Evolutionary conservation across 2,329 filamentous ascomycete genomes (phyloP).

Genomic region (Paecilomyces sp.): DNA sequence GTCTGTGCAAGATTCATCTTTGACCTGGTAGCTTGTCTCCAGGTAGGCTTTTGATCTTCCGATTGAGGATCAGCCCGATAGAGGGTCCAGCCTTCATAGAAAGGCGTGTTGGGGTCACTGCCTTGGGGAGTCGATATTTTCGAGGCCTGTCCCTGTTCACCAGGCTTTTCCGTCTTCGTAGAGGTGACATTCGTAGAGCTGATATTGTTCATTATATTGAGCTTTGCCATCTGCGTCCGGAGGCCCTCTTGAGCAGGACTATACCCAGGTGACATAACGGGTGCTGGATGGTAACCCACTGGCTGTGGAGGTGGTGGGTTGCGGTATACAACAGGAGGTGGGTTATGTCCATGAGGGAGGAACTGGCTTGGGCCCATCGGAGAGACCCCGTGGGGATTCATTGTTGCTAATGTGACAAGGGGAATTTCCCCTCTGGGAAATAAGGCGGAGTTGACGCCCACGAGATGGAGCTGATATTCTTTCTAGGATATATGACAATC

Average conservation of each 20-base stretch:
- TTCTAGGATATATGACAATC: background rate
- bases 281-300: constrained; percentile 4
- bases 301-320: constrained; percentile 1
- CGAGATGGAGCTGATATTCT: background rate
- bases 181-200: constrained; percentile 5
- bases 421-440: background rate
- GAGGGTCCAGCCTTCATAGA: constrained; percentile 30
- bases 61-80: constrained; percentile 20
- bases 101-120: constrained; percentile 6
- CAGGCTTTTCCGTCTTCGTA: background rate
- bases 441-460: background rate
- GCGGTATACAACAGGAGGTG: constrained; percentile 8
- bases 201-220: constrained; percentile 4
- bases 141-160: background rate
- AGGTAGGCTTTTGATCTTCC: constrained; percentile 21
- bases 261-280: background rate
- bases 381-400: constrained; percentile 13
- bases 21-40: constrained; percentile 21
- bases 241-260: background rate
- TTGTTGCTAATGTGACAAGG: constrained; percentile 8
- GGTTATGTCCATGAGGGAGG: constrained; percentile 10
- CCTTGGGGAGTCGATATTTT: constrained; percentile 2
- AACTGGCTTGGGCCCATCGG: constrained; percentile 5
- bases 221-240: constrained; percentile 11
- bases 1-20: constrained; percentile 24